These are phyloP conservation scores for Tetrapyrgos nigripes DNA, from an alignment of 1,284 basidiomycete species.

Conservation along the genomic window DNA sequence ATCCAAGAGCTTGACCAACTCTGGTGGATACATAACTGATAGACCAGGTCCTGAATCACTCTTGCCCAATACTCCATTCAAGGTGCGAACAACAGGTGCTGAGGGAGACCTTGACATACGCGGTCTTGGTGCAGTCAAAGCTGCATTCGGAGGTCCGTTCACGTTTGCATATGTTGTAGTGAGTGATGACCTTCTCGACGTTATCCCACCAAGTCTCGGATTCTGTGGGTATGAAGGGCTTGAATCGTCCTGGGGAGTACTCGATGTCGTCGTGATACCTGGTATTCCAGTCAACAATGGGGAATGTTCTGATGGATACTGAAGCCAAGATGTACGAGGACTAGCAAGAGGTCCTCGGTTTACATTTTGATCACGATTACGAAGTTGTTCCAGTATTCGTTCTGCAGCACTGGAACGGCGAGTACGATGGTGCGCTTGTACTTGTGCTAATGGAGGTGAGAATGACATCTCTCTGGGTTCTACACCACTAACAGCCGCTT, in stretches of 20 bases:
- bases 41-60: constrained; percentile 18
- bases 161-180: constrained; percentile 1
- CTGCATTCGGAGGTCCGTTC: constrained; percentile 11
- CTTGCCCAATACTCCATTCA: constrained; percentile 30
- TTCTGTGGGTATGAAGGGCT: not conserved
- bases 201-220: constrained; percentile 25
- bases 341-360: constrained; percentile 26
- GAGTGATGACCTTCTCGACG: constrained; percentile 46
- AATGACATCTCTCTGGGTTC: constrained; percentile 6
- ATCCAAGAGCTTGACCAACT: constrained; percentile 73
- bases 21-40: constrained; percentile 53
- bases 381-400: constrained; percentile 61
- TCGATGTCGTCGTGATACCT: constrained; percentile 21
- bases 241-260: constrained; percentile 23
- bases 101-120: constrained; percentile 51
- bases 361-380: constrained; percentile 52
- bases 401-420: constrained; percentile 64
- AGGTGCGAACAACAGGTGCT: constrained; percentile 30
- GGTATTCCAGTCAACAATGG: constrained; percentile 7
- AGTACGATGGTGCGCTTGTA: constrained; percentile 40
- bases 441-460: not conserved
- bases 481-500: constrained; percentile 3
- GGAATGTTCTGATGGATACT: constrained; percentile 29
- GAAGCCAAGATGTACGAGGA: constrained; percentile 51
- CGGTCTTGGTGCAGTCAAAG: constrained; percentile 43